phyloP scores from a whole-genome alignment of 495 filamentous ascomycete species.

The Annulohypoxylon stygium region DNA sequence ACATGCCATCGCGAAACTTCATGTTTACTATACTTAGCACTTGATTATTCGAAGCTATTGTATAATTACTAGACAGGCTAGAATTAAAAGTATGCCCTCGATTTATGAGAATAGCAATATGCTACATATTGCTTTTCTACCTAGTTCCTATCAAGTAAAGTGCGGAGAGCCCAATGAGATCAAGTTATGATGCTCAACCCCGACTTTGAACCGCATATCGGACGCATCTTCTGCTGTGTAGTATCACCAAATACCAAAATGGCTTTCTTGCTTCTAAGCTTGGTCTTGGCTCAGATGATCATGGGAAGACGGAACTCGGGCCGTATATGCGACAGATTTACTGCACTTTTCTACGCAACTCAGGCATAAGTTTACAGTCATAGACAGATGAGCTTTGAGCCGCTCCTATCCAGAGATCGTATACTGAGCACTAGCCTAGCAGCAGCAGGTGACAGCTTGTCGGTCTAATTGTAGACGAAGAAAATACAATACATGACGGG shows the following conservation, averaged over 20 bases:
- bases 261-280: slow-evolving; percentile 6
- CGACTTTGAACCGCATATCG: slow-evolving; percentile 36
- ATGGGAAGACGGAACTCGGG: slow-evolving; percentile 40
- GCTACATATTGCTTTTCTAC: slow-evolving; percentile 16
- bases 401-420: slow-evolving; percentile 7
- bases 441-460: slow-evolving; percentile 15
- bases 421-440: slow-evolving; percentile 13
- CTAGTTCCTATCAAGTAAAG: slow-evolving; percentile 1
- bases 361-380: not conserved
- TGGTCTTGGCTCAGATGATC: slow-evolving; percentile 22
- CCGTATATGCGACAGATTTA: slow-evolving; percentile 29
- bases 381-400: not conserved
- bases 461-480: slow-evolving; percentile 40
- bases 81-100: not conserved
- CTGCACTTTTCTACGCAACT: slow-evolving; percentile 13
- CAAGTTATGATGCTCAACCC: slow-evolving; percentile 26
- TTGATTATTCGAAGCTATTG: not conserved
- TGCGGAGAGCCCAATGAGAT: slow-evolving; percentile 27
- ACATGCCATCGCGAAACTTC: slow-evolving; percentile 68
- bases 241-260: slow-evolving; percentile 25
- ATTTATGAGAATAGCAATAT: not conserved
- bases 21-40: slow-evolving; percentile 41
- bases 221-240: slow-evolving; percentile 21
- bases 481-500: not conserved
- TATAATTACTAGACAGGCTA: not conserved